These are phyloP conservation scores for Eremothecium coryli DNA, from an alignment of 1,139 yeast species.

Conservation along the genomic window DNA sequence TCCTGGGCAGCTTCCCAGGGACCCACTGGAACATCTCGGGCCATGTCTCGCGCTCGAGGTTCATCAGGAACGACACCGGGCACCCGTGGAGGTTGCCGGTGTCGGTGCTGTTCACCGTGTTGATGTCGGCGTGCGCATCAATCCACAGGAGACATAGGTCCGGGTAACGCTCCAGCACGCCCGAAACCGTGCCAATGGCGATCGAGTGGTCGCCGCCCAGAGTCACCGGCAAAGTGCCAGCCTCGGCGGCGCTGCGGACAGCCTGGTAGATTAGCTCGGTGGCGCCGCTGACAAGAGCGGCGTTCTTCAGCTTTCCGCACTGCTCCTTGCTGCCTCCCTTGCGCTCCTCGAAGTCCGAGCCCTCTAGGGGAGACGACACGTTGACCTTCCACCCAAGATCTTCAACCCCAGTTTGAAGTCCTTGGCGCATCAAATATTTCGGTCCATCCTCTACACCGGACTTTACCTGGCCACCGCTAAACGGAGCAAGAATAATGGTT, in stretches of 20 bases:
- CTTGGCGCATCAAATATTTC: slow-evolving; percentile 62
- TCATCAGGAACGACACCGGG: slow-evolving; percentile 86
- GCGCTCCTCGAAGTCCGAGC: slow-evolving; percentile 36
- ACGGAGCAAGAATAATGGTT: slow-evolving; percentile 73
- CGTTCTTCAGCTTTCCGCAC: slow-evolving; percentile 57
- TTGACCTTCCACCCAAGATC: slow-evolving; percentile 64
- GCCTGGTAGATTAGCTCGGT: slow-evolving; percentile 55
- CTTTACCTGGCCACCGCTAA: slow-evolving; percentile 94
- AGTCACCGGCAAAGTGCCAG: slow-evolving; percentile 63
- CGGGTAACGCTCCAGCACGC: slow-evolving; percentile 69
- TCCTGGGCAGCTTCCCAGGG: slow-evolving; percentile 51
- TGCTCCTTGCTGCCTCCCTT: slow-evolving; percentile 38
- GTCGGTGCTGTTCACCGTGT: slow-evolving; percentile 77
- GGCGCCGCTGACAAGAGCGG: slow-evolving; percentile 68
- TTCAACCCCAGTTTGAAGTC: slow-evolving; percentile 54
- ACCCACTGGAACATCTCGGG: slow-evolving; percentile 79
- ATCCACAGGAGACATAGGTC: slow-evolving; percentile 91
- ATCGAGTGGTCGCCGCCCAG: slow-evolving; percentile 96
- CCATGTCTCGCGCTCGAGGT: slow-evolving; percentile 45
- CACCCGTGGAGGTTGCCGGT: slow-evolving; percentile 96
- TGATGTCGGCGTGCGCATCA: slow-evolving; percentile 96
- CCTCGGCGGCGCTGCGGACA: slow-evolving; percentile 40
- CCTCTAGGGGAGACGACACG: slow-evolving; percentile 49
- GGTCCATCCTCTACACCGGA: slow-evolving; percentile 94
- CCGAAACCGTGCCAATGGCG: slow-evolving; percentile 88